Conservation (phyloP, 2,329 filamentous ascomycete species). For the Nigrospora osmanthi region DNA sequence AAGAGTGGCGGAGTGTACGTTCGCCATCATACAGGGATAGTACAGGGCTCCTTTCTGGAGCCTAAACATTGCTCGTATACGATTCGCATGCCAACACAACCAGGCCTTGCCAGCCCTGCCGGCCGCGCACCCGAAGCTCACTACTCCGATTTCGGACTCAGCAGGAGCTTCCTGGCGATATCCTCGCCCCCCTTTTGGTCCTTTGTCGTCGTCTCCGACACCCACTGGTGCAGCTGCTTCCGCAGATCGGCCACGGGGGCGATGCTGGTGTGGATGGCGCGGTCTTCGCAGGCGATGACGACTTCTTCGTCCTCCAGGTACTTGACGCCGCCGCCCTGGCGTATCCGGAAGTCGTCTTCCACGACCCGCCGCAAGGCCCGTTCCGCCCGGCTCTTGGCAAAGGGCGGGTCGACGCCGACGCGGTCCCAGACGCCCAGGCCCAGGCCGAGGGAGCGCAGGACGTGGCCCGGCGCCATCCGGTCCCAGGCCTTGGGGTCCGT, state of each 20-base stretch:
- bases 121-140: too few relatives aligned
- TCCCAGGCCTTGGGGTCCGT: constrained; percentile 11
- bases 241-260: constrained; percentile 51
- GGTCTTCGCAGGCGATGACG: constrained; percentile 60
- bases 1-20: too few relatives aligned
- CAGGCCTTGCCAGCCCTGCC: too few relatives aligned
- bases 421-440: constrained; percentile 42
- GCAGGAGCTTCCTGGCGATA: constrained; percentile 11
- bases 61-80: too few relatives aligned
- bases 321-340: constrained; percentile 50
- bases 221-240: constrained; percentile 36
- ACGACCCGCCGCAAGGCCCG: constrained; percentile 55
- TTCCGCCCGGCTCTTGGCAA: constrained; percentile 44
- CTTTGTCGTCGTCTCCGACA: constrained; percentile 32
- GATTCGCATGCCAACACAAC: too few relatives aligned
- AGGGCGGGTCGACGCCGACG: constrained; percentile 40
- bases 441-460: constrained; percentile 23
- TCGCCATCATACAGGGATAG: too few relatives aligned
- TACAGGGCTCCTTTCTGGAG: too few relatives aligned
- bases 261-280: constrained; percentile 52
- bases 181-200: constrained; percentile 25
- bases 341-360: constrained; percentile 63
- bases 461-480: constrained; percentile 9
- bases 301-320: constrained; percentile 58
- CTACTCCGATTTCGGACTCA: background rate